Conservation (phyloP, 257 asterid genomes). For the Plantago major region DNA sequence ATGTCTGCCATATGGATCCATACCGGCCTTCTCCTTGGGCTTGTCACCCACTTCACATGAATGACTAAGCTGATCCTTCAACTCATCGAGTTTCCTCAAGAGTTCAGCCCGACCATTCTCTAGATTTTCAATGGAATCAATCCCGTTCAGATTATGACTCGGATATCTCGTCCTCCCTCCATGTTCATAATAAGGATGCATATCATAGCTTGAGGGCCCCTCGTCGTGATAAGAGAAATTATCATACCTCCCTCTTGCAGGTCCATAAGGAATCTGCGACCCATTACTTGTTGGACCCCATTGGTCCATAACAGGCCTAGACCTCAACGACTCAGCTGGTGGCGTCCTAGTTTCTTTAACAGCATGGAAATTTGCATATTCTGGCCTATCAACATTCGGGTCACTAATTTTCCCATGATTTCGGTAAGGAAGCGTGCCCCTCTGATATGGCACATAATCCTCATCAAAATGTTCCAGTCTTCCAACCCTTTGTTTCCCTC, state of each 20-base stretch:
- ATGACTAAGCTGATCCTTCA: constrained; percentile 62
- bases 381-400: constrained; percentile 32
- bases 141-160: constrained; percentile 44
- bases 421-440: constrained; percentile 27
- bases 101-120: constrained; percentile 79
- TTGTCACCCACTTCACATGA: constrained; percentile 55
- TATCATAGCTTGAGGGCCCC: constrained; percentile 53
- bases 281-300: constrained; percentile 32
- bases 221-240: constrained; percentile 41
- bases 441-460: constrained; percentile 25
- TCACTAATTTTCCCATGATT: constrained; percentile 28
- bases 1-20: constrained; percentile 42
- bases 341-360: constrained; percentile 32
- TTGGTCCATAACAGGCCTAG: constrained; percentile 38
- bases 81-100: constrained; percentile 69
- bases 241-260: constrained; percentile 34
- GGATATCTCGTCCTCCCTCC: constrained; percentile 39
- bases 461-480: constrained; percentile 33
- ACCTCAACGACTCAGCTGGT: constrained; percentile 37
- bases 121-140: constrained; percentile 45
- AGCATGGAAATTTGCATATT: constrained; percentile 31
- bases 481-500: constrained; percentile 39
- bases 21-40: constrained; percentile 40
- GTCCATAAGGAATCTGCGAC: constrained; percentile 21
- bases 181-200: constrained; percentile 42